Evolutionary conservation across 495 filamentous ascomycete species (phyloP), one percentile per base, ranked within the genome.

Genomic region (Chaetomium cochliodes): DNA sequence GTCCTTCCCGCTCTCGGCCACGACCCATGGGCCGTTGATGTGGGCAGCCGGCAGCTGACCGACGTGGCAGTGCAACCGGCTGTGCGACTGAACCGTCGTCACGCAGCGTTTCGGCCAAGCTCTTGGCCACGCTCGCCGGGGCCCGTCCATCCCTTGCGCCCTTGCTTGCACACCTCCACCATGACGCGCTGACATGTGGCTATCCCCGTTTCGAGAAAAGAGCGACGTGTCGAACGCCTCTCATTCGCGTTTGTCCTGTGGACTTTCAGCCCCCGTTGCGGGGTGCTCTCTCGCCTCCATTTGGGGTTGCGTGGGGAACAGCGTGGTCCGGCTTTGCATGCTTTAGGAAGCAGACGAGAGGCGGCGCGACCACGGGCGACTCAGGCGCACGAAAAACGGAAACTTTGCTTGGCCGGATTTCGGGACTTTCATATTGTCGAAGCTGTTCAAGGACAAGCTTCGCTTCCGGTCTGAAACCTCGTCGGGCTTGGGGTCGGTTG

Each of bases 291-390:
- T 15, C 41, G 13, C 41, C 13, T 44, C 13, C 13, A 44, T 44
- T 15, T 11, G 46, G n/a, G 20, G 4, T n/a, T 2, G 18, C 18
- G 41, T 15, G 16, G n/a, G 16, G 22, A 64, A n/a, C 28, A 42
- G 9, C 33, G 30, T 33, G 42, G 18, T 47, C 11, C 11, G 5
- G 44, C 11, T 47, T n/a, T 20, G 25, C 9, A 1, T 5, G 15
- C 8, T 5, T 54, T 15, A 54, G 22, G 30, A 49, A 26, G 37
- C 33, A 5, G 64, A 41, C 11, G 70, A 71, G 51, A 67, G 62
- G 15, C 69, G 64, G 0, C 70, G 66, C 8, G 70, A 69, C 58
- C 65, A 73, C 0, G 70, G 69, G 12, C 70, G 69, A 0, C 69
- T 65, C 23, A 71, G 62, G 26, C 69, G 63, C 28, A 60, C 25